Conservation (phyloP, 176 grass and related monocot species). For the Oryza meyeriana region DNA sequence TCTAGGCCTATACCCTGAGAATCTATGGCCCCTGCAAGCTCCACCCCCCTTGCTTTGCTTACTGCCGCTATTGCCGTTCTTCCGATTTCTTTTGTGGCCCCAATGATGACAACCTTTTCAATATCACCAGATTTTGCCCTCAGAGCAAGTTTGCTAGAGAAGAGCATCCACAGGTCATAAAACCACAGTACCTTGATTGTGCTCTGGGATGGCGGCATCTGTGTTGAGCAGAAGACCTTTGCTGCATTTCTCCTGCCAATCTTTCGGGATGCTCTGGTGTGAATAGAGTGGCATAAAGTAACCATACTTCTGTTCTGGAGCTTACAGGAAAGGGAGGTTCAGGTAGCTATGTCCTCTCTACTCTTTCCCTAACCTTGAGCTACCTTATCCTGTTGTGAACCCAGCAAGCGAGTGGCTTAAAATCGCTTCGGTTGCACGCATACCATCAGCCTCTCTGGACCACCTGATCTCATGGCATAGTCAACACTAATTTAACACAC, state of each 20-base stretch:
- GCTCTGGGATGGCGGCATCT: conserved; percentile 57
- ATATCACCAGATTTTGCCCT: conserved; percentile 1
- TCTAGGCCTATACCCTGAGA: conserved; percentile 56
- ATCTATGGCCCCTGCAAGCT: conserved; percentile 69
- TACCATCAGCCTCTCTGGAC: not conserved
- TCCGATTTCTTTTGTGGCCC: conserved; percentile 69
- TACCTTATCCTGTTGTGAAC: conserved; percentile 31
- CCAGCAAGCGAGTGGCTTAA: conserved; percentile 5
- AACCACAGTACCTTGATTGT: conserved; percentile 53
- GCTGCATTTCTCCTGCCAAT: conserved; percentile 9
- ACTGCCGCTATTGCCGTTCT: conserved; percentile 58
- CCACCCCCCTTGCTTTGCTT: conserved; percentile 77
- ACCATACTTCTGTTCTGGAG: conserved; percentile 36
- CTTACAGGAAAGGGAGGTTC: conserved; percentile 11
- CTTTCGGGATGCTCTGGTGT: conserved; percentile 14
- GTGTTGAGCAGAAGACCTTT: conserved; percentile 42
- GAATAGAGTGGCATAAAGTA: conserved; percentile 32
- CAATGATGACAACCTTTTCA: conserved; percentile 67
- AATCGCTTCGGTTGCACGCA: not conserved
- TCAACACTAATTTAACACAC: not conserved
- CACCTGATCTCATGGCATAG: not conserved
- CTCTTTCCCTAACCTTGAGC: not conserved
- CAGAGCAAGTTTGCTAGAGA: not conserved
- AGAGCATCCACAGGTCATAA: not conserved
- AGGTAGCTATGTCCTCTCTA: conserved; percentile 6